Evolutionary conservation across 371 early-diverging fungal genomes (phyloP).

Genomic region (Saksenaea vasiformis): DNA sequence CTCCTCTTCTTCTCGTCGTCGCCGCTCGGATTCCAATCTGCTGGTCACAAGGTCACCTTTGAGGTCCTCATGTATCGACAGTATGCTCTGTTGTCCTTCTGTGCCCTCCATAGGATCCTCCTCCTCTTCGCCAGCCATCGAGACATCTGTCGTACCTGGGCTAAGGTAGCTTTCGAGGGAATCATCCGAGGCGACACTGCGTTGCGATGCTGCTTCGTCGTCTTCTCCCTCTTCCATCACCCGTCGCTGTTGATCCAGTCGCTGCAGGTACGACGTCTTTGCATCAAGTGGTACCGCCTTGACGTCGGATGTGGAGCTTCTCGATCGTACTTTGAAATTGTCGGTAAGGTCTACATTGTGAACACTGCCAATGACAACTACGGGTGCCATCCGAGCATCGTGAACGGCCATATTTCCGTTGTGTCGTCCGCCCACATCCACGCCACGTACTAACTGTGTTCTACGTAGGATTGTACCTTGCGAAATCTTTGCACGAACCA

Average conservation of each 20-base stretch:
- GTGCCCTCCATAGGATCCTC: constrained; percentile 14
- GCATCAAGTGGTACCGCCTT: constrained; percentile 10
- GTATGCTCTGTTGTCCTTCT: constrained; percentile 9
- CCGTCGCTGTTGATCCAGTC: constrained; percentile 26
- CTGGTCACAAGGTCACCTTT: constrained; percentile 16
- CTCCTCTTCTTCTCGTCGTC: constrained; percentile 35
- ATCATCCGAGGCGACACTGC: constrained; percentile 31
- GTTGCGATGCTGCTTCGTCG: not conserved
- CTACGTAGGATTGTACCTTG: constrained; percentile 39
- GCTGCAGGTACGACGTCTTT: constrained; percentile 26
- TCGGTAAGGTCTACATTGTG: not conserved
- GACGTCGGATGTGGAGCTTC: not conserved
- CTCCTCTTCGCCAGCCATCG: constrained; percentile 12
- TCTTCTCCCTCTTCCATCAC: constrained; percentile 10
- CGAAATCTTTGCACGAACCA: constrained; percentile 39
- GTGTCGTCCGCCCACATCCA: constrained; percentile 25
- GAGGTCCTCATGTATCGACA: constrained; percentile 1
- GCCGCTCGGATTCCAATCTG: constrained; percentile 25
- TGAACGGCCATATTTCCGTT: constrained; percentile 34
- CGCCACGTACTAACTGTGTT: constrained; percentile 30
- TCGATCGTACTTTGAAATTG: not conserved
- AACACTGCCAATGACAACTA: constrained; percentile 32
- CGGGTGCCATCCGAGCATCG: constrained; percentile 26
- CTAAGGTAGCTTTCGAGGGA: constrained; percentile 41
- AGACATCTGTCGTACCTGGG: constrained; percentile 43